A percentile compares a stretch with the other conserved stretches of the same genome.
These are phyloP conservation scores for Arthrobotrys sphaeroides DNA, from an alignment of 2,329 filamentous ascomycete genomes.

Conservation along the genomic window DNA sequence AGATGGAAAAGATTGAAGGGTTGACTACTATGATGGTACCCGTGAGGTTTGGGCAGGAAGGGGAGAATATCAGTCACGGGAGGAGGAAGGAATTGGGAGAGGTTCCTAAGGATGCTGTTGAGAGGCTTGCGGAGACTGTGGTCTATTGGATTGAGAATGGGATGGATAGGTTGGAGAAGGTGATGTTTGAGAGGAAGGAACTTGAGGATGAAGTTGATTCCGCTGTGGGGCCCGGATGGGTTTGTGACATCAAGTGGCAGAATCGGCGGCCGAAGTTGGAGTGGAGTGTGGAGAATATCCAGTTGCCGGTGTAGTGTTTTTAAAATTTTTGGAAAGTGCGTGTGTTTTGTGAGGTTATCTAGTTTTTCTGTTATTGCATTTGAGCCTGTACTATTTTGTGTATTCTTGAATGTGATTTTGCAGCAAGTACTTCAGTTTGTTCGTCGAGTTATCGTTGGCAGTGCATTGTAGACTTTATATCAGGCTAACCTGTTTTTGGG, in stretches of 20 bases:
- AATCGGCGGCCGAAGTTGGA: neutral
- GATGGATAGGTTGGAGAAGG: neutral
- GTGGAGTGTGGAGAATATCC: neutral
- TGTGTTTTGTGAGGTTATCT: neutral
- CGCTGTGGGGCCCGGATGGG: neutral
- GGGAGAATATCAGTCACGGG: neutral
- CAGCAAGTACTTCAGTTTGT: too few species aligned
- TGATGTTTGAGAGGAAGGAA: neutral
- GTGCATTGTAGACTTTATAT: too few species aligned
- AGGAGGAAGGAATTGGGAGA: neutral
- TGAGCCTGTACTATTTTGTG: too few species aligned
- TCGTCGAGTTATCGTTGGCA: too few species aligned
- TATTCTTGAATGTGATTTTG: too few species aligned
- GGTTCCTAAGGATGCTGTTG: neutral
- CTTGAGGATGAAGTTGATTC: slow-evolving; percentile 7
- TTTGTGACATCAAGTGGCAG: neutral
- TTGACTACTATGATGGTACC: neutral
- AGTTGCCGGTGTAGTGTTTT: neutral
- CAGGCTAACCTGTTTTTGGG: too few species aligned
- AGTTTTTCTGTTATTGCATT: too few species aligned
- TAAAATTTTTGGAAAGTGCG: neutral
- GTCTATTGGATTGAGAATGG: slow-evolving; percentile 3
- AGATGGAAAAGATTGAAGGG: neutral
- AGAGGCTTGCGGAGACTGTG: neutral
- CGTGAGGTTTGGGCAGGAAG: neutral